A percentile compares a stretch with the other conserved stretches of the same genome.
Conservation (phyloP, 2,329 filamentous ascomycete genomes). For the Rachicladosporium sp. region DNA sequence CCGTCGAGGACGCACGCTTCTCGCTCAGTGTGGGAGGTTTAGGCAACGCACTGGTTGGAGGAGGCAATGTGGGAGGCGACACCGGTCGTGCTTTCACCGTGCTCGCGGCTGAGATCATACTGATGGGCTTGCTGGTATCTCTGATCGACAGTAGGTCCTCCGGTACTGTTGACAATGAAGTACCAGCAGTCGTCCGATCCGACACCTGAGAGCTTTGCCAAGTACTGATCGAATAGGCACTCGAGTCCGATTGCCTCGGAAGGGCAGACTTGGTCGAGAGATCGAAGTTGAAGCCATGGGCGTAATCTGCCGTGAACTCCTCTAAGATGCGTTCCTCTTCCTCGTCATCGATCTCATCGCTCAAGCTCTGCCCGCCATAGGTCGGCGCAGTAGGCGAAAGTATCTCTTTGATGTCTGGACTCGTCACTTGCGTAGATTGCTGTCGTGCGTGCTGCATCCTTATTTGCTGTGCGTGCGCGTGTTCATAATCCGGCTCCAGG, state of each 20-base stretch:
- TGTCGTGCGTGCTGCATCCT: too few relatives aligned
- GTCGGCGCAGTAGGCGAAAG: conserved; percentile 2
- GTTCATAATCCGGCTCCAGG: conserved; percentile 56
- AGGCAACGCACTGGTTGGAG: conserved; percentile 15
- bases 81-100: conserved; percentile 5
- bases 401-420: conserved; percentile 14
- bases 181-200: conserved; percentile 54
- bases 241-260: conserved; percentile 72
- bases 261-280: conserved; percentile 54
- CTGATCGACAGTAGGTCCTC: conserved; percentile 42
- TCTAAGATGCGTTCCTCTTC: conserved; percentile 51
- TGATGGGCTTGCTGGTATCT: conserved; percentile 22
- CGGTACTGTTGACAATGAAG: conserved; percentile 58
- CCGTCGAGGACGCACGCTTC: conserved; percentile 13
- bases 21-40: conserved; percentile 11
- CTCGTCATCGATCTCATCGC: conserved; percentile 23
- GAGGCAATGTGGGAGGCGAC: conserved; percentile 18
- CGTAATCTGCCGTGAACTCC: conserved; percentile 77
- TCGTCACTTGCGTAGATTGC: too few relatives aligned
- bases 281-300: conserved; percentile 63
- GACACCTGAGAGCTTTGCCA: conserved; percentile 58
- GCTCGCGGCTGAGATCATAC: conserved; percentile 13
- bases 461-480: conserved; percentile 9
- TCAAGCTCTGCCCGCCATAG: background rate
- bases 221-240: conserved; percentile 61